Percentiles rank a stretch among this genome's conserved stretches.
These are phyloP conservation scores for Neurospora discreta DNA, from an alignment of 495 filamentous ascomycete genomes.

Conservation along the genomic window DNA sequence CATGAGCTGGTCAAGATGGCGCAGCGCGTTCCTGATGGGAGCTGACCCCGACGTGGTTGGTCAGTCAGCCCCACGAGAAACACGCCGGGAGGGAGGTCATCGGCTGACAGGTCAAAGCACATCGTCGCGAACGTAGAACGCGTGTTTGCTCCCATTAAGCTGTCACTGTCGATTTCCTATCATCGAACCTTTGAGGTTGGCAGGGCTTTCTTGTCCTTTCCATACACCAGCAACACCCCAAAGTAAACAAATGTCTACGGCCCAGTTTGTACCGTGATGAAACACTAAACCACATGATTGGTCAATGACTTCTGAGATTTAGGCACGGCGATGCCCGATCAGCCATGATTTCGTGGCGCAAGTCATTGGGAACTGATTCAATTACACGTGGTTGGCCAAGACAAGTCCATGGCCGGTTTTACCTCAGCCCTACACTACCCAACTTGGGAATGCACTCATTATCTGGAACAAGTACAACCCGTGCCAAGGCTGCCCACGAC, in stretches of 20 bases:
- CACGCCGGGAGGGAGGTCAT: not conserved
- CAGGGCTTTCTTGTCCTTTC: not conserved
- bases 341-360: not conserved
- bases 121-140: not conserved
- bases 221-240: not conserved
- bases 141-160: accelerated
- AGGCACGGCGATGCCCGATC: not conserved
- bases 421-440: not conserved
- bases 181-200: not conserved
- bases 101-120: not conserved
- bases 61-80: not conserved
- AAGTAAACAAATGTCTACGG: not conserved
- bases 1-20: not conserved
- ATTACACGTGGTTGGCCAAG: not conserved
- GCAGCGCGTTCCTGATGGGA: too few species aligned
- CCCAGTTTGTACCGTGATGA: not conserved
- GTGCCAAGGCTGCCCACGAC: not conserved
- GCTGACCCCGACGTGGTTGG: not conserved
- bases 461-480: not conserved
- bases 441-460: not conserved
- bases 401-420: not conserved
- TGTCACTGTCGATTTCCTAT: not conserved
- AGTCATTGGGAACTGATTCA: not conserved
- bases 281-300: not conserved
- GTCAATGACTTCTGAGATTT: not conserved